Evolutionary conservation across 1,139 yeast genomes (phyloP).

Genomic region (Pichia sp.): DNA sequence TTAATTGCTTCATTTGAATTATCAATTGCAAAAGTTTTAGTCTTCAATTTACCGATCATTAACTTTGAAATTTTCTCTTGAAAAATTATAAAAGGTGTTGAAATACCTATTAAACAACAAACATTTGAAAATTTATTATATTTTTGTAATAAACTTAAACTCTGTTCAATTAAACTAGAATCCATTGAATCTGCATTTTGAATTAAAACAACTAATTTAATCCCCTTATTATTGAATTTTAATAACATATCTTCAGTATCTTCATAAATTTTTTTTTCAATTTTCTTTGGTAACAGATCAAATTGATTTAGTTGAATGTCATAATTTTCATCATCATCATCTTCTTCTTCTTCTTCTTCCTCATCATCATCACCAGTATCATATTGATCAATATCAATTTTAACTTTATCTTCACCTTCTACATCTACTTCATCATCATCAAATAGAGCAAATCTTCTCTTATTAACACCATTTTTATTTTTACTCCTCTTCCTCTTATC

Average conservation of each 20-base stretch:
- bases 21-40: constrained; percentile 32
- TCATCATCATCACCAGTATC: constrained; percentile 14
- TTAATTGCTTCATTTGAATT: constrained; percentile 41
- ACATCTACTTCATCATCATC: constrained; percentile 15
- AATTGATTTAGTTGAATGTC: constrained; percentile 14
- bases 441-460: neutral
- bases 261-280: constrained; percentile 22
- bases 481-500: neutral
- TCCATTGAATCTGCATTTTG: constrained; percentile 62
- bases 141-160: constrained; percentile 41
- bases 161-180: constrained; percentile 41
- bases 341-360: constrained; percentile 14
- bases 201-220: constrained; percentile 35
- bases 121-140: constrained; percentile 19
- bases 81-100: constrained; percentile 40
- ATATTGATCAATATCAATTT: constrained; percentile 11
- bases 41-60: constrained; percentile 19
- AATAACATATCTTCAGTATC: constrained; percentile 33
- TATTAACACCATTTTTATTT: neutral
- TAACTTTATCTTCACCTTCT: constrained; percentile 17
- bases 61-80: constrained; percentile 35
- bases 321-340: constrained; percentile 18
- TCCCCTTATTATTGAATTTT: constrained; percentile 13
- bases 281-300: constrained; percentile 16
- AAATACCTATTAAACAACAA: constrained; percentile 38